Conservation (phyloP, 306 rosid genomes). For the Potentilla sterilis region DNA sequence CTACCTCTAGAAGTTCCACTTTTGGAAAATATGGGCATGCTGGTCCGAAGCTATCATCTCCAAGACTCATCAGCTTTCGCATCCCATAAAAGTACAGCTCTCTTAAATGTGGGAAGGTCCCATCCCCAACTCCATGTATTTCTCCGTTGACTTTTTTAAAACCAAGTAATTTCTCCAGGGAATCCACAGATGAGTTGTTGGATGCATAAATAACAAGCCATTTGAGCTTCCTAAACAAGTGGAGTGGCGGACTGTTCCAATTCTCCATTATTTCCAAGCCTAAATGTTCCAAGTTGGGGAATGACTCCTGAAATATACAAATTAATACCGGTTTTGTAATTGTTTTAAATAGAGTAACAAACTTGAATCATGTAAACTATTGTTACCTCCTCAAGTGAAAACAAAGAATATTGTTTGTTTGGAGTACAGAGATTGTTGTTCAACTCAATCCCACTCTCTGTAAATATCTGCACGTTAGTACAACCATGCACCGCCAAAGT, state of each 20-base stretch:
- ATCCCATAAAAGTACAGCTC: fast-evolving
- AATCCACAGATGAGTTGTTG: background rate
- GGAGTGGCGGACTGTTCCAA: background rate
- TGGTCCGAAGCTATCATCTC: background rate
- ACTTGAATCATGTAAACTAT: background rate
- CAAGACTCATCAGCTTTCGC: background rate
- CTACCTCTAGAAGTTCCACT: background rate
- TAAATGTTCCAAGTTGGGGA: background rate
- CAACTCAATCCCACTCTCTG: background rate
- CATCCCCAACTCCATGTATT: background rate
- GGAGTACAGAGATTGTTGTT: background rate
- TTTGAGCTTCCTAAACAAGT: background rate
- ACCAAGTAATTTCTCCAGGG: background rate
- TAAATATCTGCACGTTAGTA: background rate
- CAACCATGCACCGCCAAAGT: fast-evolving
- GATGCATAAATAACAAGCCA: fast-evolving
- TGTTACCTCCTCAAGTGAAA: constrained; percentile 14
- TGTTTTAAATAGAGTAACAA: too few species aligned
- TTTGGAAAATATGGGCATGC: background rate
- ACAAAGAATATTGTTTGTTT: background rate
- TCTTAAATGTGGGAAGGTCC: background rate
- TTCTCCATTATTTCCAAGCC: background rate
- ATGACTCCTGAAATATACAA: background rate
- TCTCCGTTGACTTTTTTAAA: background rate
- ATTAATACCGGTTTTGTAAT: too few species aligned